Evolutionary conservation across 495 filamentous ascomycete genomes (phyloP), one percentile per base, ranked within the genome.

Genomic region (Penicillium waksmanii): DNA sequence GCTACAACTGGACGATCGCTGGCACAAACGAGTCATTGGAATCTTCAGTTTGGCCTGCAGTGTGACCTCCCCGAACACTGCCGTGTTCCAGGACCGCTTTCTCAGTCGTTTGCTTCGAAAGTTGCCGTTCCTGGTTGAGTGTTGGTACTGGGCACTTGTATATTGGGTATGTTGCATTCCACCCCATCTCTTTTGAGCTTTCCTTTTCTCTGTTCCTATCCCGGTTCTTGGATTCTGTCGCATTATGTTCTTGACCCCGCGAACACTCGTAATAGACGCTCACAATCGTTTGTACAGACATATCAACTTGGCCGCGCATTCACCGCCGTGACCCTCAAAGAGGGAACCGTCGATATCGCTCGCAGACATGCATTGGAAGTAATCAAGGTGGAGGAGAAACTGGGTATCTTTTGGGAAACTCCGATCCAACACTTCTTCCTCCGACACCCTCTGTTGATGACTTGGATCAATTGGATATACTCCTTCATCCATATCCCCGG

Each of bases 401-500:
- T 87, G 15, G 77, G 80, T 3, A 76, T 87, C 10, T 87, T 86
- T 59, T 85, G 79, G 75, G 85, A 86, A 58, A 64, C 77, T 35
- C 57, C 63, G 27, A 78, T 87, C 23, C 85, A 88, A 68, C 61
- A 68, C 21, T 82, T 76, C 71, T 87, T 87, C 60, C 73, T 87
- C 43, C 49, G 63, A 19, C 74, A 76, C 51, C 58, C 73, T 15
- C 50, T 63, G n/a, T 56, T 74, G 17, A 81, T 83, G 80, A 71
- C 53, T 13, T 79, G 72, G 73, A 77, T 76, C 62, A 92, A 93
- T 64, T 80, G 85, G 66, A 82, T 84, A 13, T 92, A 92, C 67
- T 90, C 87, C 2, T 91, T 91, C 64, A 90, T 93, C 62, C 89
- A 93, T 70, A 92, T 93, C 55, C 90, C 89, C 0, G 89, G 88